phyloP scores from a whole-genome alignment of 345 rosid genomes.

The Eucalyptus regnans region DNA sequence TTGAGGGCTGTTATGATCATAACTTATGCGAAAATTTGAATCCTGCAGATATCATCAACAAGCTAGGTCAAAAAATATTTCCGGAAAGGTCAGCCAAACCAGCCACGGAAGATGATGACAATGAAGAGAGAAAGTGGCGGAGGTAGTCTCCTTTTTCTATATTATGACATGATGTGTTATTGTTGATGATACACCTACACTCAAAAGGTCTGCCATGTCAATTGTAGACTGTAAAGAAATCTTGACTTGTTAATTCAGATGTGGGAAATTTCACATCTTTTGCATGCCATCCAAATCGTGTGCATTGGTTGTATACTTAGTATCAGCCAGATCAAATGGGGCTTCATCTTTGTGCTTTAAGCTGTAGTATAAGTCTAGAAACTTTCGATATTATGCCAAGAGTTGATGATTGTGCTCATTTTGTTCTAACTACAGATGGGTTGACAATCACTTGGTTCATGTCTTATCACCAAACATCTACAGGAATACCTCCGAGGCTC shows the following conservation, averaged over 20 bases:
- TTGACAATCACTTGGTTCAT: slow-evolving; percentile 33
- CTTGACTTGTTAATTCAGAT: neutral
- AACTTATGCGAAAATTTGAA: neutral
- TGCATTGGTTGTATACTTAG: neutral
- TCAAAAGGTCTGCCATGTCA: neutral
- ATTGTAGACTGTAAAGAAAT: neutral
- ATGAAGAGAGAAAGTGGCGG: slow-evolving; percentile 29
- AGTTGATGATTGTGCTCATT: neutral
- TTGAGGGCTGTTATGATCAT: neutral
- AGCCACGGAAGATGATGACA: neutral
- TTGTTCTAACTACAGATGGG: slow-evolving; percentile 16
- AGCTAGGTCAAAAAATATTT: slow-evolving; percentile 10
- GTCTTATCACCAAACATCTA: slow-evolving; percentile 35
- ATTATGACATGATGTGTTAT: neutral
- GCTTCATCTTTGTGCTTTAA: neutral
- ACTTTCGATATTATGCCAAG: neutral
- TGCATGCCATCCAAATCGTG: neutral
- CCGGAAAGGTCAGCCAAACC: neutral
- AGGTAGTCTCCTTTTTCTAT: neutral
- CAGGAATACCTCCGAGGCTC: slow-evolving; percentile 23
- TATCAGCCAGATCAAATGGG: neutral
- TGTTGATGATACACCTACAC: neutral
- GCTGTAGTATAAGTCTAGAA: neutral
- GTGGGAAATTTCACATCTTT: neutral
- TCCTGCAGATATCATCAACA: slow-evolving; percentile 17